A percentile compares a stretch with the other conserved stretches of the same genome.
Conservation (phyloP, 345 rosid species). For the Brassica juncea region DNA sequence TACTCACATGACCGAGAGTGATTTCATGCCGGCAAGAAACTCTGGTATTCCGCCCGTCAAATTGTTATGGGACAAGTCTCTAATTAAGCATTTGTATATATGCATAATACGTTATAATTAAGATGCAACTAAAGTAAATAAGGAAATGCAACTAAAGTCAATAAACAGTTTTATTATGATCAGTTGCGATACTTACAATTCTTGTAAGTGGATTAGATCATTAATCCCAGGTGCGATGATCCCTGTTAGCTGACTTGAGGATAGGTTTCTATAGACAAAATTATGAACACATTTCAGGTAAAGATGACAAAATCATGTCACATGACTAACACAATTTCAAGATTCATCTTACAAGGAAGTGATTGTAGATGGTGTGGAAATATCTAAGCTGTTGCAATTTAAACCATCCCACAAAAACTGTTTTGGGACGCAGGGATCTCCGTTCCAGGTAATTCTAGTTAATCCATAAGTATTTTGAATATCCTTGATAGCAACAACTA, state of each 20-base stretch:
- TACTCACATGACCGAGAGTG: slow-evolving; percentile 49
- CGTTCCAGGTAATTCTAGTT: slow-evolving; percentile 49
- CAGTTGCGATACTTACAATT: slow-evolving; percentile 40
- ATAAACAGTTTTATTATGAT: not conserved
- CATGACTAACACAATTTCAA: not conserved
- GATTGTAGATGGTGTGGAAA: slow-evolving; percentile 32
- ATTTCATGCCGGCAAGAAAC: slow-evolving; percentile 43
- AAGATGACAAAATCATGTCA: not conserved
- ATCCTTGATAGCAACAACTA: slow-evolving; percentile 45
- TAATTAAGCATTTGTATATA: slow-evolving; percentile 5
- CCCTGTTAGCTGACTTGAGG: slow-evolving; percentile 49
- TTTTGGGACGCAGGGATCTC: slow-evolving; percentile 55
- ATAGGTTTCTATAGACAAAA: slow-evolving; percentile 38
- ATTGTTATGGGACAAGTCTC: slow-evolving; percentile 55
- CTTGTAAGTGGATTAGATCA: slow-evolving; percentile 36
- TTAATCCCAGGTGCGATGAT: slow-evolving; percentile 32
- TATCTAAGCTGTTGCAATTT: slow-evolving; percentile 41
- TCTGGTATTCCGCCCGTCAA: slow-evolving; percentile 49
- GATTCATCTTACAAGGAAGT: slow-evolving; percentile 44
- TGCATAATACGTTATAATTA: not conserved
- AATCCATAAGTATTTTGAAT: slow-evolving; percentile 45
- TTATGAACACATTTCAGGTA: not conserved
- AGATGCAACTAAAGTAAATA: not conserved
- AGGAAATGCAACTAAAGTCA: not conserved
- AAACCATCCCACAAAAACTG: slow-evolving; percentile 51